Percentiles rank a stretch among this genome's conserved stretches.
Evolutionary conservation across 2,329 filamentous ascomycete genomes (phyloP).

Genomic region (Cladophialophora chaetospira): DNA sequence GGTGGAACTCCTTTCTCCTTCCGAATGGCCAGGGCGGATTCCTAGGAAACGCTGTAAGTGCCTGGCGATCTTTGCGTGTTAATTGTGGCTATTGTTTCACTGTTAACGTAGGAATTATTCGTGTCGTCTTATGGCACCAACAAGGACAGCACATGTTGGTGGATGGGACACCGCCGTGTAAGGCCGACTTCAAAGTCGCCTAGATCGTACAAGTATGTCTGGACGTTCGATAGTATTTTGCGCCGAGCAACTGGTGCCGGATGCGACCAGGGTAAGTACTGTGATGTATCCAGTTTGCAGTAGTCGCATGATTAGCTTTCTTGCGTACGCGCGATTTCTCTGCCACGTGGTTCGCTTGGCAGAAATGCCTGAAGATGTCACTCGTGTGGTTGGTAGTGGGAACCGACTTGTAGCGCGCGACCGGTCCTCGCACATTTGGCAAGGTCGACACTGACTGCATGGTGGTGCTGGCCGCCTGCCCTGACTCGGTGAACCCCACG

Average conservation of each 20-base stretch:
- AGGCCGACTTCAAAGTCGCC: no score
- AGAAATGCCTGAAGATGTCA: not conserved
- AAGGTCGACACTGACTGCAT: not conserved
- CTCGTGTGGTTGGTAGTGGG: not conserved
- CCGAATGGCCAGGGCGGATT: not conserved
- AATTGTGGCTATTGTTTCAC: no score
- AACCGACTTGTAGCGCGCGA: not conserved
- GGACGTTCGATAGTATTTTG: no score
- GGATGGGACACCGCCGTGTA: no score
- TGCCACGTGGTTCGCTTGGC: slow-evolving; percentile 10
- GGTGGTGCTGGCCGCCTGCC: not conserved
- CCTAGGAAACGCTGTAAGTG: not conserved
- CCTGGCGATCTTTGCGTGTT: slow-evolving; percentile 4
- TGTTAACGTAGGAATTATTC: not conserved
- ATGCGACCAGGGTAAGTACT: not conserved
- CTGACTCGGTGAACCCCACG: not conserved
- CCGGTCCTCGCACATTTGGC: no score
- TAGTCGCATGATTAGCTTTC: not conserved
- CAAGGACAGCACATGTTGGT: not conserved
- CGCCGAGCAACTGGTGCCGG: not conserved
- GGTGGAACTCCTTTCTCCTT: not conserved
- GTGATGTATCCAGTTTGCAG: not conserved
- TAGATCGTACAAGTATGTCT: no score
- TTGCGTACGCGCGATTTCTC: slow-evolving; percentile 1
- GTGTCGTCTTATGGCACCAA: not conserved